Percentiles rank a stretch among this genome's conserved stretches.
Conservation (phyloP, 1,139 yeast species). For the Candida anutae region DNA sequence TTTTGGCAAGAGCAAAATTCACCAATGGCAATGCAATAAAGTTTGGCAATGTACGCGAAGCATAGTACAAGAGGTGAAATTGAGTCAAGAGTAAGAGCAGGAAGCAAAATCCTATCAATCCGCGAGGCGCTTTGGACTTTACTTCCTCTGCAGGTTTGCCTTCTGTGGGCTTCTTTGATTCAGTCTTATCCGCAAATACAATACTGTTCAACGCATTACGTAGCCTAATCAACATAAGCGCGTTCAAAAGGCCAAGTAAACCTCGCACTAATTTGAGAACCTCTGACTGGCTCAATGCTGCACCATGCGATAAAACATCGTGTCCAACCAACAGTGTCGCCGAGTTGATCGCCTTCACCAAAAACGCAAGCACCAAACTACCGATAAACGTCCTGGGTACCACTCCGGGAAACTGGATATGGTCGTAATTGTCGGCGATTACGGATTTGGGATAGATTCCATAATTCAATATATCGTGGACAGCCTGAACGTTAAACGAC, state of each 20-base stretch:
- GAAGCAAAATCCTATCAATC: constrained; percentile 48
- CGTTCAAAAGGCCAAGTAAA: constrained; percentile 47
- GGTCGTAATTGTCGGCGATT: constrained; percentile 51
- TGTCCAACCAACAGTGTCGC: constrained; percentile 11
- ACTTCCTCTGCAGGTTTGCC: constrained; percentile 66
- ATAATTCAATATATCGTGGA: constrained; percentile 67
- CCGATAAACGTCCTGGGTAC: constrained; percentile 87
- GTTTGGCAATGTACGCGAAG: constrained; percentile 80
- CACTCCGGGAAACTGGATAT: constrained; percentile 72
- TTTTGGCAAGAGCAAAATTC: constrained; percentile 43
- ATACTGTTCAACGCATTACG: constrained; percentile 19
- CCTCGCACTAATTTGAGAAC: constrained; percentile 47
- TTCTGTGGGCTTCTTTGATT: constrained; percentile 12
- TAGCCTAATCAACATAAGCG: constrained; percentile 18
- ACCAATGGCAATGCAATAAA: constrained; percentile 77
- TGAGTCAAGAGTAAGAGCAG: constrained; percentile 52
- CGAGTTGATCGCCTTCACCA: constrained; percentile 26
- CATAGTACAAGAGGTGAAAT: constrained; percentile 73
- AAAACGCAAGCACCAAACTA: constrained; percentile 45
- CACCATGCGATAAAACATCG: constrained; percentile 8
- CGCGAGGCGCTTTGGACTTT: constrained; percentile 50
- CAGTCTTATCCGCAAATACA: constrained; percentile 15
- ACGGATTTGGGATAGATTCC: constrained; percentile 42
- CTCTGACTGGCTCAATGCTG: constrained; percentile 21
- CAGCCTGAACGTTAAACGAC: constrained; percentile 84